Conservation (phyloP, 2,329 filamentous ascomycete species). For the Westerdykella sp. region DNA sequence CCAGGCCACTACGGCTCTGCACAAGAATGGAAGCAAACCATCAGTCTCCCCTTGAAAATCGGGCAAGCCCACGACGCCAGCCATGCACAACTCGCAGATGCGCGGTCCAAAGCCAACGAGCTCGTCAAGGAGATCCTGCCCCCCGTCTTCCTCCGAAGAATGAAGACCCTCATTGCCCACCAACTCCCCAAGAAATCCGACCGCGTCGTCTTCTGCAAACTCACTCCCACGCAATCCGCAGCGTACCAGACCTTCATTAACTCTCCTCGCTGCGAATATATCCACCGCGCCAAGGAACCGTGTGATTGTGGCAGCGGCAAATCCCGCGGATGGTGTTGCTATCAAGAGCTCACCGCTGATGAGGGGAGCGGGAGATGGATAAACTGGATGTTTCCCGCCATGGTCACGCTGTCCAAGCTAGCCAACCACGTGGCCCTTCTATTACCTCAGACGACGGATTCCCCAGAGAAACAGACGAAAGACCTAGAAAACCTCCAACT, state of each 20-base stretch:
- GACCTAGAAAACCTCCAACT: constrained; percentile 68
- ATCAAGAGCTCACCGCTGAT: constrained; percentile 45
- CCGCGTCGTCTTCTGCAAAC: constrained; percentile 86
- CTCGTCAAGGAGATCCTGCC: constrained; percentile 84
- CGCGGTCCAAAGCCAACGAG: constrained; percentile 74
- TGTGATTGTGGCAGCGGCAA: constrained; percentile 67
- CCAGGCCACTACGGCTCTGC: constrained; percentile 65
- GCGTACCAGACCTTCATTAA: constrained; percentile 81
- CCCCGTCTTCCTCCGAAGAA: constrained; percentile 81
- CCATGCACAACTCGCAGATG: constrained; percentile 69
- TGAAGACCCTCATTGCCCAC: constrained; percentile 86
- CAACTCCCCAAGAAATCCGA: constrained; percentile 94
- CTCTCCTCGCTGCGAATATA: constrained; percentile 61
- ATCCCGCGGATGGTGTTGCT: constrained; percentile 78
- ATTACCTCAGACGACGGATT: constrained; percentile 61
- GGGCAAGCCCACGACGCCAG: constrained; percentile 94
- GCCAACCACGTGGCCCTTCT: constrained; percentile 89
- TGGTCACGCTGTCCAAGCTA: constrained; percentile 76
- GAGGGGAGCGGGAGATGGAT: constrained; percentile 59
- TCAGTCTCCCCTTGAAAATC: constrained; percentile 72
- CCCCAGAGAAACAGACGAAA: constrained; percentile 66
- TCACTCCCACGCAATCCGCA: constrained; percentile 71
- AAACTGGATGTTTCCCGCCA: constrained; percentile 74
- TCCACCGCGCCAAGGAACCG: constrained; percentile 59
- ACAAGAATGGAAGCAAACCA: constrained; percentile 69